Evolutionary conservation across 2,329 filamentous ascomycete species (phyloP), one percentile per base, ranked within the genome.

Genomic region (Phialocephala subalpina): DNA sequence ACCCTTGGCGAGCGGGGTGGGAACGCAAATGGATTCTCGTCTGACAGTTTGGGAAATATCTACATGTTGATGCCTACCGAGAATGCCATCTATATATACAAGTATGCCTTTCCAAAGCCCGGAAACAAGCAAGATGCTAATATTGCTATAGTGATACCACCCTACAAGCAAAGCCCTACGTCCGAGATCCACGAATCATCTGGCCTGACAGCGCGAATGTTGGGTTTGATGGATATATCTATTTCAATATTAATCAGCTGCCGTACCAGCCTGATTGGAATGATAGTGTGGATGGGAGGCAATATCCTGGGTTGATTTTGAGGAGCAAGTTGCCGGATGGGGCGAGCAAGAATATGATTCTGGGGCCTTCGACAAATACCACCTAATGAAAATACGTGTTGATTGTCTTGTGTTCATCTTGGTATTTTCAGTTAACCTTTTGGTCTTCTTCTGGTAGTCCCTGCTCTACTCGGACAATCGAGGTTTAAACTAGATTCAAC

Each of bases 181-280:
- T 82, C 1, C 69, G 79, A 25, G 81, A 83, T 63, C 80, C 80
- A 14, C 72, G 81, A 27, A 81, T 82, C 20, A 66, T 83, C 14
- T 83, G 79, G 81, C 78, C 78, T 0, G 80, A 83, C 68, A 79
- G 78, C 52, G 78, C 78, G 18, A 79, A 78, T 56, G 72, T 80
- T 18, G 80, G 77, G 0, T 78, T 74, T 36, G 81, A 83, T 72
- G 80, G 78, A 2, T 84, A 82, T 58, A 70, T 84, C 16, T 84
- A 85, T 66, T 71, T 83, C 64, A 83, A 82, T 61, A 81, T 83
- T 67, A 83, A 85, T 67, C 82, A 85, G 71, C 66, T 85, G 64
- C 80, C 79, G 1, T 82, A 81, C 70, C 80, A 83, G 73, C 77
- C 80, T 2, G 77, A 79, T 62, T 83, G 81, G 82, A 84, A 84